These are phyloP conservation scores for Cladorrhinum sp. DNA, from an alignment of 2,329 filamentous ascomycete species.

Conservation along the genomic window DNA sequence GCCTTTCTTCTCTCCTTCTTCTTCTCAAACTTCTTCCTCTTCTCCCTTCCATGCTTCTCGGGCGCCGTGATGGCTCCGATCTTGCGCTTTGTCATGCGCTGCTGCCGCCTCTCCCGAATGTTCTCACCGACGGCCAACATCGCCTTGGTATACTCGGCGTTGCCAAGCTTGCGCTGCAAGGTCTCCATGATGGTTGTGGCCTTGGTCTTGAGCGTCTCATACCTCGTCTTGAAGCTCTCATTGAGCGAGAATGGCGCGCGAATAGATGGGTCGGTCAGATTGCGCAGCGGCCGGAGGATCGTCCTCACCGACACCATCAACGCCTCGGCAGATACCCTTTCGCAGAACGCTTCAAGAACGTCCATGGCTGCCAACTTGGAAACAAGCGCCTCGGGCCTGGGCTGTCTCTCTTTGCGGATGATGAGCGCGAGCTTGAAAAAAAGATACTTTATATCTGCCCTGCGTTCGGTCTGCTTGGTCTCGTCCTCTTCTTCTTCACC, in stretches of 20 bases:
- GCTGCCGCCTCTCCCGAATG: conserved; percentile 69
- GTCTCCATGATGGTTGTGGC: conserved; percentile 75
- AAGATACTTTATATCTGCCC: conserved; percentile 63
- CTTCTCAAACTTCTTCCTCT: conserved; percentile 79
- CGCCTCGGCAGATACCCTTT: conserved; percentile 55
- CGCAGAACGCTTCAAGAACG: conserved; percentile 67
- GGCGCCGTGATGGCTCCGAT: conserved; percentile 83
- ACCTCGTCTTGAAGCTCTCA: conserved; percentile 63
- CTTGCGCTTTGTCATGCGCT: conserved; percentile 78
- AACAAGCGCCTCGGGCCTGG: conserved; percentile 61
- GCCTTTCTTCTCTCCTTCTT: conserved; percentile 82
- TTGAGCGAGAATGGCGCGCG: conserved; percentile 69
- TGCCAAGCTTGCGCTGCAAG: conserved; percentile 83
- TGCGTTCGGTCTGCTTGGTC: conserved; percentile 41
- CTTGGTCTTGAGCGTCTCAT: conserved; percentile 68
- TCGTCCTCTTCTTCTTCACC: conserved; percentile 45
- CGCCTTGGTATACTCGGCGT: conserved; percentile 70
- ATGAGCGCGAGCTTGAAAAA: conserved; percentile 76
- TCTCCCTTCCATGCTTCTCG: conserved; percentile 72
- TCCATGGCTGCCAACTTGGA: conserved; percentile 75
- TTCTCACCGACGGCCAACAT: conserved; percentile 70
- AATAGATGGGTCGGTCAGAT: conserved; percentile 78
- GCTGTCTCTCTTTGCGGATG: conserved; percentile 70
- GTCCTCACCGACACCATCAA: conserved; percentile 62
- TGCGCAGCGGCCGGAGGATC: conserved; percentile 64